Evolutionary conservation across 805 yeast species (phyloP).

Genomic region (Candida ipomoeae): DNA sequence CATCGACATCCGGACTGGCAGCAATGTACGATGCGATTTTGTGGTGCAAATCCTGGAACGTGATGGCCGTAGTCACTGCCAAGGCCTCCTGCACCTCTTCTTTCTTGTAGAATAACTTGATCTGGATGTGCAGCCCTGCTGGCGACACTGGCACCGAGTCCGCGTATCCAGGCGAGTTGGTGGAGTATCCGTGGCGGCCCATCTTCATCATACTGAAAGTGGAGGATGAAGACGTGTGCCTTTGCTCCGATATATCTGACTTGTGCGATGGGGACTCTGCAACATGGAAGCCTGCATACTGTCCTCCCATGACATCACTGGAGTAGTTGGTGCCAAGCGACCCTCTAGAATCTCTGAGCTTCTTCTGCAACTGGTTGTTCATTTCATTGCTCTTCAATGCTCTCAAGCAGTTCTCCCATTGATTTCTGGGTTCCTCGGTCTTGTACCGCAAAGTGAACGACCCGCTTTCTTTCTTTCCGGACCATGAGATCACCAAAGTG

Average conservation of each 20-base stretch:
- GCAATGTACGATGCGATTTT: constrained; percentile 52
- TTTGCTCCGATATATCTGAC: constrained; percentile 26
- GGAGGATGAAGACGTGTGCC: constrained; percentile 41
- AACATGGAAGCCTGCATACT: background rate
- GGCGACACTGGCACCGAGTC: constrained; percentile 8
- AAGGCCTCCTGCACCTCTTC: constrained; percentile 27
- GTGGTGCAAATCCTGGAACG: constrained; percentile 54
- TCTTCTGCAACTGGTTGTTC: constrained; percentile 35
- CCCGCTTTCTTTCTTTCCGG: constrained; percentile 84
- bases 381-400: constrained; percentile 41
- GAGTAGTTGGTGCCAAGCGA: constrained; percentile 24
- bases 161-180: constrained; percentile 12
- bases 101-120: constrained; percentile 33
- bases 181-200: constrained; percentile 23
- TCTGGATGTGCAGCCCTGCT: constrained; percentile 15
- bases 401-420: constrained; percentile 73
- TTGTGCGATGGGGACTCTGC: constrained; percentile 12
- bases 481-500: constrained; percentile 67
- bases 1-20: constrained; percentile 48
- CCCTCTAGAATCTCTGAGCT: constrained; percentile 33
- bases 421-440: constrained; percentile 76
- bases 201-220: constrained; percentile 40
- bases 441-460: constrained; percentile 77
- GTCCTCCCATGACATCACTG: constrained; percentile 17
- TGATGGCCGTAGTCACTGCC: constrained; percentile 25